Conservation (phyloP, 1,139 yeast species). For the Geotrichum bryndzae region DNA sequence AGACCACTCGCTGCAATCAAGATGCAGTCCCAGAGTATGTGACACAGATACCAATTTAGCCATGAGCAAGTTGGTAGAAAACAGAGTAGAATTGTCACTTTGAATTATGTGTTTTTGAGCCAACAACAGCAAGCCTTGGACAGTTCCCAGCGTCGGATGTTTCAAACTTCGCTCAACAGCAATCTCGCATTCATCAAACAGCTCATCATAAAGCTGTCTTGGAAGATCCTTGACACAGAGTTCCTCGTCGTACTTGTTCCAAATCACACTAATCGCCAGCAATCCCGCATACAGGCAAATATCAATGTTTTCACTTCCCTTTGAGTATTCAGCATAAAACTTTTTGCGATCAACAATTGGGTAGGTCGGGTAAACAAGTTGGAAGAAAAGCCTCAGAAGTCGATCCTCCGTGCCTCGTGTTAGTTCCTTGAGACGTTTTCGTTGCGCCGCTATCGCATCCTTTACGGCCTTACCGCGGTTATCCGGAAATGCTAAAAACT, state of each 20-base stretch:
- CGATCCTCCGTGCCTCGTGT: constrained; percentile 31
- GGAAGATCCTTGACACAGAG: constrained; percentile 35
- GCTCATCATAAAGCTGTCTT: constrained; percentile 26
- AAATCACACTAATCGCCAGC: constrained; percentile 35
- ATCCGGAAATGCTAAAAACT: constrained; percentile 29
- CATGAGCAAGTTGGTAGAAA: constrained; percentile 29
- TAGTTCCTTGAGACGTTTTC: constrained; percentile 23
- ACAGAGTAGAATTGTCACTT: constrained; percentile 34
- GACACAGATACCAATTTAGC: constrained; percentile 33
- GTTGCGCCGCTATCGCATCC: constrained; percentile 23
- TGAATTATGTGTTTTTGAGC: constrained; percentile 33
- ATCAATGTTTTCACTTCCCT: constrained; percentile 29
- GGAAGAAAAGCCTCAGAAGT: constrained; percentile 33
- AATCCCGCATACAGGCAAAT: constrained; percentile 34
- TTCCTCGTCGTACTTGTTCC: constrained; percentile 37
- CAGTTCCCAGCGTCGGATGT: constrained; percentile 40
- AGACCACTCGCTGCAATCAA: constrained; percentile 34
- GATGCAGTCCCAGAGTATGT: constrained; percentile 35
- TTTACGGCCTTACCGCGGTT: constrained; percentile 19
- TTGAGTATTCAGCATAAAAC: constrained; percentile 33
- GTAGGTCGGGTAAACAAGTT: constrained; percentile 35
- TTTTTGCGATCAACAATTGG: constrained; percentile 35
- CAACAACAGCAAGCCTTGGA: constrained; percentile 39
- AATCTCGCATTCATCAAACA: constrained; percentile 31
- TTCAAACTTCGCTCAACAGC: constrained; percentile 33